These are phyloP conservation scores for Debaryomycetaceae sp. DNA, from an alignment of 1,139 yeast genomes.

Conservation along the genomic window DNA sequence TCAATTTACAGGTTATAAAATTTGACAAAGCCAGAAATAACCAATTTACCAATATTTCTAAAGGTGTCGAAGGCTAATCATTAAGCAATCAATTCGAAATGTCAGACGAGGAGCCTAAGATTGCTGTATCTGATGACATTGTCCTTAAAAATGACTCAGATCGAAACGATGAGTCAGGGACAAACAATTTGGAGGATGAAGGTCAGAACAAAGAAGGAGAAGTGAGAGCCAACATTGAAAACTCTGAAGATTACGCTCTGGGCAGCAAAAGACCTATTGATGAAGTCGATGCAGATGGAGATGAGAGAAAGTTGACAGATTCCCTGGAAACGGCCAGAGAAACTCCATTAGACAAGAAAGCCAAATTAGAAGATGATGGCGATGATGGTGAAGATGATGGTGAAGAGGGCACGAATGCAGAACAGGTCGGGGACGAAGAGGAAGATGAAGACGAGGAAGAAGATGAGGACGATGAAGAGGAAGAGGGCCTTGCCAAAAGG, in stretches of 20 bases:
- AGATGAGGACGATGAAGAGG: constrained; percentile 52
- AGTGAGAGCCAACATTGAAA: neutral
- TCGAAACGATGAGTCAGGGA: neutral
- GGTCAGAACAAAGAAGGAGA: neutral
- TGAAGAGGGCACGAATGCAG: neutral
- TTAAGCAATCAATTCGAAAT: neutral
- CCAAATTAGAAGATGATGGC: neutral
- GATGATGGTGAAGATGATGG: neutral
- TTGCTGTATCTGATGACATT: neutral
- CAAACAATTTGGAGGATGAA: neutral
- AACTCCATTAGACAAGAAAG: neutral
- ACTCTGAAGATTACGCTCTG: neutral
- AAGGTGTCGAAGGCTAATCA: neutral
- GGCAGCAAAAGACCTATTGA: neutral
- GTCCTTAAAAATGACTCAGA: neutral
- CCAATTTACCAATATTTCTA: neutral
- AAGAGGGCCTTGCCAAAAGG: constrained; percentile 39
- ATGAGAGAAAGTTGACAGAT: neutral
- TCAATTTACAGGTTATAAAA: neutral
- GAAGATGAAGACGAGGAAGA: constrained; percentile 22
- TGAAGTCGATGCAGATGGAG: neutral
- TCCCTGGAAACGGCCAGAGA: neutral
- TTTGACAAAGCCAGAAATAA: neutral
- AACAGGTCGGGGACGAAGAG: neutral
- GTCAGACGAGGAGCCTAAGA: neutral